Conservation (phyloP, 1,284 basidiomycete species). For the Ganoderma boninense region DNA sequence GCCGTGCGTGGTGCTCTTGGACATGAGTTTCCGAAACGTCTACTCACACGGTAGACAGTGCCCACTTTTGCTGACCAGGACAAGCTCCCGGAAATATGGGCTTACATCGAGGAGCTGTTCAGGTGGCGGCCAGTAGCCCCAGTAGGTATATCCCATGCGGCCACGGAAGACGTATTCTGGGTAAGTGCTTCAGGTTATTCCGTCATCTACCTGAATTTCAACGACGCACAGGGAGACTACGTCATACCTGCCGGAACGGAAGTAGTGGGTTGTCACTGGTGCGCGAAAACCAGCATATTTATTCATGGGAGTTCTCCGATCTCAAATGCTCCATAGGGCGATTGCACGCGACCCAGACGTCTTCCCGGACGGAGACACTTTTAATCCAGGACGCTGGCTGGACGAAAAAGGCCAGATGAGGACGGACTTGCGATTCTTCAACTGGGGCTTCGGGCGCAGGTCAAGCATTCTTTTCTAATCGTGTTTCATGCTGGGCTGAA, state of each 20-base stretch:
- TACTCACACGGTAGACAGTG: conserved; percentile 39
- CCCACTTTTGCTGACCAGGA: conserved; percentile 61
- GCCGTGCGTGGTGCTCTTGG: conserved; percentile 45
- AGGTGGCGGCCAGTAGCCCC: conserved; percentile 72
- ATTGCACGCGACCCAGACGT: conserved; percentile 62
- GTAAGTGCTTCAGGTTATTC: conserved; percentile 40
- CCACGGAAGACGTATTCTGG: conserved; percentile 68
- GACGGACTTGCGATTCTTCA: conserved; percentile 57
- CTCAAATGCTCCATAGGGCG: conserved; percentile 44
- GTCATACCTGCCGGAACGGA: conserved; percentile 66
- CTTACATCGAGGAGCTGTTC: conserved; percentile 67
- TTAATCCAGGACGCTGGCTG: conserved; percentile 68
- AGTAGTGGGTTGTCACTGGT: conserved; percentile 72
- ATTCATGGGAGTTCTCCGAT: too few relatives aligned
- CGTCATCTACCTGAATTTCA: neutral
- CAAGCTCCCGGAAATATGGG: conserved; percentile 61
- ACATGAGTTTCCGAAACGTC: too few relatives aligned
- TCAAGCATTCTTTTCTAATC: conserved; percentile 31
- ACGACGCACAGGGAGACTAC: conserved; percentile 51
- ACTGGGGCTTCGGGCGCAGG: conserved; percentile 70
- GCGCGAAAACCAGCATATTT: neutral
- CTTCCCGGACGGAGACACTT: conserved; percentile 66
- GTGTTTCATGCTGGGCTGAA: neutral
- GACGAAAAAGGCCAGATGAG: conserved; percentile 55
- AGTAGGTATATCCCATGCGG: conserved; percentile 61